Evolutionary conservation across 805 yeast genomes (phyloP).

Genomic region (Schizosaccharomyces osmophilus): DNA sequence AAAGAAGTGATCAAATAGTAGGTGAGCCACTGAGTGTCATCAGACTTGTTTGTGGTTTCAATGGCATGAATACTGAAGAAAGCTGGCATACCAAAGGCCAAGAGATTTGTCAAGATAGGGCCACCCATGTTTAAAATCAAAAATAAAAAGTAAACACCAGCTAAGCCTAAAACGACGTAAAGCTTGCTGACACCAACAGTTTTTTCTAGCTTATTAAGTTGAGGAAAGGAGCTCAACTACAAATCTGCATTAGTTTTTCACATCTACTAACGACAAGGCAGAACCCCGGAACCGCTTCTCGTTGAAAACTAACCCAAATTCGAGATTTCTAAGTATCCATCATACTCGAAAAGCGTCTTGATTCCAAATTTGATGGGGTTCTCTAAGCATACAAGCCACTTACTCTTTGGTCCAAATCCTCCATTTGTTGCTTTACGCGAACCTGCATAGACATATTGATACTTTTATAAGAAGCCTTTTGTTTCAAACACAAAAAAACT

Average conservation of each 20-base stretch:
- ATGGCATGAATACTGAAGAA: conserved; percentile 70
- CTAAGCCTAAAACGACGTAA: conserved; percentile 48
- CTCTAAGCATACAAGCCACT: not conserved
- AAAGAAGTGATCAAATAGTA: conserved; percentile 97
- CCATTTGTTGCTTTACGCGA: not conserved
- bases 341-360: not conserved
- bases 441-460: not conserved
- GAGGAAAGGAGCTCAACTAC: not conserved
- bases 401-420: not conserved
- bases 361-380: no score
- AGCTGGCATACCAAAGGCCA: conserved; percentile 77
- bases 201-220: not conserved
- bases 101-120: conserved; percentile 73
- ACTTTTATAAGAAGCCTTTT: not conserved
- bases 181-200: conserved; percentile 17
- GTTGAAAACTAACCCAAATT: not conserved
- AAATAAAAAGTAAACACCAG: conserved; percentile 42
- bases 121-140: conserved; percentile 85
- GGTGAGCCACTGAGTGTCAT: conserved; percentile 45
- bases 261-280: not conserved
- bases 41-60: conserved; percentile 38
- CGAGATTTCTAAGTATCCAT: not conserved
- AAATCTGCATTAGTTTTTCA: not conserved
- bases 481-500: no score
- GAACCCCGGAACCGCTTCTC: not conserved